Conservation (phyloP, 805 yeast genomes). For the Candida chauliodis region DNA sequence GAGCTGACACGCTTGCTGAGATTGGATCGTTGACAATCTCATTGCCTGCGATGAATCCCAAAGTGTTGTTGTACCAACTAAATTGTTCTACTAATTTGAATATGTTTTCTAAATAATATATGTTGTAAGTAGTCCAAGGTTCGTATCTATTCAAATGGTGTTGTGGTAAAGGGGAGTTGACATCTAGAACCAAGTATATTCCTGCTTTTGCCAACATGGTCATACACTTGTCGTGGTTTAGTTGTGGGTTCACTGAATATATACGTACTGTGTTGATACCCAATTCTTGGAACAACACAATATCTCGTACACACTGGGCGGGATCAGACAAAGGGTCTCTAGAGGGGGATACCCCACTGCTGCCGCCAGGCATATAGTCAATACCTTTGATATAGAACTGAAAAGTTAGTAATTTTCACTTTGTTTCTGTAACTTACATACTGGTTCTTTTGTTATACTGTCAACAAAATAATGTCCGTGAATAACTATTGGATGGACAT, state of each 20-base stretch:
- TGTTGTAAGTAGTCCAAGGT: slow-evolving; percentile 87
- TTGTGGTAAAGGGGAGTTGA: slow-evolving; percentile 76
- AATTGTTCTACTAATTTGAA: slow-evolving; percentile 79
- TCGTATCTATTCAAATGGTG: slow-evolving; percentile 87
- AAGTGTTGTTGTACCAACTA: slow-evolving; percentile 78
- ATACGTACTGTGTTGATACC: slow-evolving; percentile 87
- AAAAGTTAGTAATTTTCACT: slow-evolving; percentile 11
- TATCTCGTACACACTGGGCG: slow-evolving; percentile 74
- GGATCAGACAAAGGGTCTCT: slow-evolving; percentile 78
- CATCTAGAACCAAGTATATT: slow-evolving; percentile 86
- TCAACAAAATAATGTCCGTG: slow-evolving; percentile 73
- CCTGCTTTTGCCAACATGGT: slow-evolving; percentile 87
- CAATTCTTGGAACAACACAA: slow-evolving; percentile 71
- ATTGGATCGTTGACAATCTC: slow-evolving; percentile 79
- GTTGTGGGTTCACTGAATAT: slow-evolving; percentile 77
- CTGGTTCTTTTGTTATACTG: slow-evolving; percentile 69
- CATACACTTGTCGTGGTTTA: slow-evolving; percentile 90
- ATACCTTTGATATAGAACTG: slow-evolving; percentile 81
- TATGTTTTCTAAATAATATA: slow-evolving; percentile 67
- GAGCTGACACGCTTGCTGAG: slow-evolving; percentile 68
- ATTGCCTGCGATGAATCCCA: slow-evolving; percentile 90
- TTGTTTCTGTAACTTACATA: slow-evolving; percentile 23
- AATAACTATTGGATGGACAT: slow-evolving; percentile 64
- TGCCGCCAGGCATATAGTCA: slow-evolving; percentile 96
- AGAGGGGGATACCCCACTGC: slow-evolving; percentile 59